These are phyloP conservation scores for Alternaria viburni DNA, from an alignment of 2,329 filamentous ascomycete species.

Conservation along the genomic window DNA sequence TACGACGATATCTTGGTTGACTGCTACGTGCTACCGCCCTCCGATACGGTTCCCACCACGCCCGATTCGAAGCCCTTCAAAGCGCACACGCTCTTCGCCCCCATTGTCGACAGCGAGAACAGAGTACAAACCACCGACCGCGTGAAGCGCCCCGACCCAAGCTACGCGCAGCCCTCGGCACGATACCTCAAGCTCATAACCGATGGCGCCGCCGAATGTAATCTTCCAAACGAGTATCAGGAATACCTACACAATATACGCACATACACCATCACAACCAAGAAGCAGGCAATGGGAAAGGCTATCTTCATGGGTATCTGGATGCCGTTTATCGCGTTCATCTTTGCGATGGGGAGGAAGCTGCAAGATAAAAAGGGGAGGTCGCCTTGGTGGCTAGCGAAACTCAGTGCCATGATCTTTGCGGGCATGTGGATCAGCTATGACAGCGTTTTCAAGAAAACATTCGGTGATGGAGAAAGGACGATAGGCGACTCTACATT, in stretches of 20 bases:
- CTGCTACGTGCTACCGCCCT: conserved; percentile 71
- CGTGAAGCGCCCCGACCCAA: conserved; percentile 67
- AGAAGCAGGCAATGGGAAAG: conserved; percentile 70
- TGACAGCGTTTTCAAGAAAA: conserved; percentile 65
- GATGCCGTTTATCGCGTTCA: conserved; percentile 62
- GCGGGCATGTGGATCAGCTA: conserved; percentile 68
- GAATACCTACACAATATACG: conserved; percentile 72
- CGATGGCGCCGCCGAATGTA: conserved; percentile 78
- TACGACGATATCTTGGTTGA: conserved; percentile 84
- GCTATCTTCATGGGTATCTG: conserved; percentile 67
- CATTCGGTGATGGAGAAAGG: conserved; percentile 88
- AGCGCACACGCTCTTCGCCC: conserved; percentile 83
- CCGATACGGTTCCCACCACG: conserved; percentile 66
- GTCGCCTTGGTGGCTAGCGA: conserved; percentile 70
- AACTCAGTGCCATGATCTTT: conserved; percentile 60
- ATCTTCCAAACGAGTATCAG: conserved; percentile 79
- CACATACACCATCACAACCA: conserved; percentile 72
- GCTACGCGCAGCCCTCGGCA: conserved; percentile 80
- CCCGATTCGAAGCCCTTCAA: conserved; percentile 72
- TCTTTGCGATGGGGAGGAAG: conserved; percentile 58
- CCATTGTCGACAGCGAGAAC: conserved; percentile 43
- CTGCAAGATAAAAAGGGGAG: conserved; percentile 71
- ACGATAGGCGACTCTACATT: conserved; percentile 48
- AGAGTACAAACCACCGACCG: conserved; percentile 42
- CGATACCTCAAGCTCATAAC: conserved; percentile 84